Evolutionary conservation across 2,329 filamentous ascomycete genomes (phyloP), one percentile per base, ranked within the genome.

Genomic region (Claviceps sp.): DNA sequence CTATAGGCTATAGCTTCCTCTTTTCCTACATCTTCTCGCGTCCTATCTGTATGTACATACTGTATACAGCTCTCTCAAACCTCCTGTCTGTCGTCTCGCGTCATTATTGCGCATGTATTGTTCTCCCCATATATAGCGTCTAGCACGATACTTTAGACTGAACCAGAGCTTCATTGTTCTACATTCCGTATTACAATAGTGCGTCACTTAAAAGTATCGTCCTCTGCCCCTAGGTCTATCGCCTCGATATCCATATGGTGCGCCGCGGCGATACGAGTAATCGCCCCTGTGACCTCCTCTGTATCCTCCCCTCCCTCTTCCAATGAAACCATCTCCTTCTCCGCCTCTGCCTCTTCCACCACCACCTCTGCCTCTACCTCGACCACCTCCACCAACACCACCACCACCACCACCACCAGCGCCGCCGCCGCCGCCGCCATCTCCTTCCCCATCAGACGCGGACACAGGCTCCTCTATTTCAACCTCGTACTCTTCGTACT

Each of bases 401-500:
- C 56, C 50, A 4, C 57, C 54, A 20, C 4, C 59, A 63, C 20
- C 37, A 22, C 20, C 20, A 22, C 20, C 20, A 22, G 2, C 20
- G 20, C 20, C 18, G 18, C 20, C 20, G 1, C 34, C 49, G 11
- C 43, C 42, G 7, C 26, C 24, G 5, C 24, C 40, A 18, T 49
- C 49, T 59, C 59, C 8, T 16, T 54, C 52, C 16, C 52, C 48
- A n/a, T 54, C 52, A n/a, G 61, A 64, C 36, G 60, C 56, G 20
- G 66, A 66, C 16, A 80, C 68, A 1, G 66, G 63, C 59, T 87
- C 82, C 58, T 95, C 88, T 24, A 89, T 80, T 62, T 94, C 88
- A 43, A 87, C 73, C 62, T 86, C 82, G 60, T 84, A 82, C 62
- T 89, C 85, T 58, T 89, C 86, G 60, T 80, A 88, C 61, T 89